Conservation (phyloP, 2,329 filamentous ascomycete species). For the Neopestalotiopsis rosae region DNA sequence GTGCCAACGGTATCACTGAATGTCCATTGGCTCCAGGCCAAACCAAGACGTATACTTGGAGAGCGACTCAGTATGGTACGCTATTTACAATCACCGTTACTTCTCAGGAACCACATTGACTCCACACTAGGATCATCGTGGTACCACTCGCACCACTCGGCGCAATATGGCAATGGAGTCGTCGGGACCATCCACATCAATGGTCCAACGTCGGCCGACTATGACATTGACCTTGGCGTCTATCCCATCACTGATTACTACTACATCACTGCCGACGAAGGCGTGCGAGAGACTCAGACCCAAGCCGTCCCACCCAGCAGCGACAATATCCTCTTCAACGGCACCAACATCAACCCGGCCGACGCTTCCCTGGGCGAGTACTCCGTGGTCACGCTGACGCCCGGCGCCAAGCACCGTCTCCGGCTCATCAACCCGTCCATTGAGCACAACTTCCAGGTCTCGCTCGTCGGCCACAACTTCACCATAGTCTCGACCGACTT, state of each 20-base stretch:
- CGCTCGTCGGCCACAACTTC: conserved; percentile 53
- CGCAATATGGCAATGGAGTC: conserved; percentile 58
- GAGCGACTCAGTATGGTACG: conserved; percentile 37
- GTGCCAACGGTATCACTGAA: conserved; percentile 49
- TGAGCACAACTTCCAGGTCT: conserved; percentile 53
- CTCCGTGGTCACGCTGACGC: conserved; percentile 40
- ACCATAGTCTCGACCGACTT: conserved; percentile 58
- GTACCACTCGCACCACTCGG: conserved; percentile 58
- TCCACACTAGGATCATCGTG: conserved; percentile 18
- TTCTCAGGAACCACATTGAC: background rate
- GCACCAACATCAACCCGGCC: conserved; percentile 40
- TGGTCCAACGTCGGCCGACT: conserved; percentile 53
- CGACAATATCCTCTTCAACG: conserved; percentile 52
- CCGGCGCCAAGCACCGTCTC: conserved; percentile 54
- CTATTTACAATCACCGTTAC: conserved; percentile 35
- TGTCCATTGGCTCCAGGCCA: conserved; percentile 43
- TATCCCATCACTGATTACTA: conserved; percentile 58
- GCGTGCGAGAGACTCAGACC: conserved; percentile 24
- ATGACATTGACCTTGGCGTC: conserved; percentile 58
- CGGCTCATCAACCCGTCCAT: conserved; percentile 57
- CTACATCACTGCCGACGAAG: conserved; percentile 38
- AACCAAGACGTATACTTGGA: conserved; percentile 40
- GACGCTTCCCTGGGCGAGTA: conserved; percentile 36
- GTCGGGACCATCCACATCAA: conserved; percentile 56
- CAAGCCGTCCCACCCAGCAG: conserved; percentile 36